Conservation (phyloP, 139 green algal species). For the Picochlorum sp. region DNA sequence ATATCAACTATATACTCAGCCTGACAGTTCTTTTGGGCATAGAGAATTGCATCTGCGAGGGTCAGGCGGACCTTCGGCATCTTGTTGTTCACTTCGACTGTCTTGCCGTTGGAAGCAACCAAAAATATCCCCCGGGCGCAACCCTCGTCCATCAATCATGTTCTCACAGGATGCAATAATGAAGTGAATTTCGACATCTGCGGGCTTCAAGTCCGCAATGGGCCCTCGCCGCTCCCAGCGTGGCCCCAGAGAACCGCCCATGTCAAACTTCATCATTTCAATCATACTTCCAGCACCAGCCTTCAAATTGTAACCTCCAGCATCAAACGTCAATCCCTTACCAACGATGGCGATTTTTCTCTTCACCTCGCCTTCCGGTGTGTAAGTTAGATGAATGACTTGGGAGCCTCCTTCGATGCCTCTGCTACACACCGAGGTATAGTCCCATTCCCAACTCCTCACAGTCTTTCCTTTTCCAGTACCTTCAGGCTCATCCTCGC, state of each 20-base stretch:
- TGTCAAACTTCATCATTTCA: conserved; percentile 91
- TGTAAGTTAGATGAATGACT: conserved; percentile 98
- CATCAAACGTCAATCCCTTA: conserved; percentile 70
- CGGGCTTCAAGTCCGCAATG: conserved; percentile 55
- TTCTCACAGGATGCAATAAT: conserved; percentile 95
- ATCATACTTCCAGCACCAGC: conserved; percentile 84
- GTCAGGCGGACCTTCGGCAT: conserved; percentile 87
- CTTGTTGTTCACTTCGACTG: conserved; percentile 62
- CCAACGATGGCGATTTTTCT: conserved; percentile 72
- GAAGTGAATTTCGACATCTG: conserved; percentile 83
- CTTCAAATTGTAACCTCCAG: conserved; percentile 95
- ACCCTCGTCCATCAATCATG: conserved; percentile 82
- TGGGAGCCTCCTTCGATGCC: conserved; percentile 62
- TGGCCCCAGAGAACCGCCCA: conserved; percentile 70
- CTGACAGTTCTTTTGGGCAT: conserved; percentile 65
- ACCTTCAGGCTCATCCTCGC: conserved; percentile 53
- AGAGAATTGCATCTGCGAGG: conserved; percentile 90
- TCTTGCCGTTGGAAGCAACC: conserved; percentile 84
- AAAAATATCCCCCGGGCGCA: conserved; percentile 93
- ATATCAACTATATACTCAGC: conserved; percentile 75
- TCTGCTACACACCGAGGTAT: conserved; percentile 91
- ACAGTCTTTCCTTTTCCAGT: conserved; percentile 82
- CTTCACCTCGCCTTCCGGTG: conserved; percentile 43
- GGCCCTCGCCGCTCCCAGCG: conserved; percentile 73
- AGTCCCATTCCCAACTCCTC: conserved; percentile 85